Evolutionary conservation across 306 rosid genomes (phyloP), one percentile per base, ranked within the genome.

Genomic region (Leucaena leucocephala): DNA sequence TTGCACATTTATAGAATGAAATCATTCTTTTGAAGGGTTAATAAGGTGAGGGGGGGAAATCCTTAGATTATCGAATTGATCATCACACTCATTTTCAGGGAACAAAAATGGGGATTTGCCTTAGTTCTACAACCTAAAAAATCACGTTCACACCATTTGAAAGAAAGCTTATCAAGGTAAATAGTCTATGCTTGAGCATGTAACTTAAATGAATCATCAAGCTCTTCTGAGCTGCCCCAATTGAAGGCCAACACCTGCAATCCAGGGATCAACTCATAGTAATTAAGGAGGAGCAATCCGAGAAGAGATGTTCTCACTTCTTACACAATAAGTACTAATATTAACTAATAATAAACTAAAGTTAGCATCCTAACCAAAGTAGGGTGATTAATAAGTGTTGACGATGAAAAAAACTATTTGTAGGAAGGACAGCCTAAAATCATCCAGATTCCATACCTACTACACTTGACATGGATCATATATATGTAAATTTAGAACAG

Each of bases 191-290:
- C 54, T 15, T 49, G n/a, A 49, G 54, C 54, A 49, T 49, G 54
- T 15, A 49, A 49, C 16, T 49, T 49, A 5, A 49, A n/a, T 49
- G 54, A 13, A 15, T 14, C 54, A 49, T 49, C 54, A 49, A 49
- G n/a, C 54, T 49, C 45, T 66, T 17, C 71, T 66, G 71, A 66
- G 12, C 7, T 66, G 49, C 71, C 27, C n/a, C 71, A 66, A 39
- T 66, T 39, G 12, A 4, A 17, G 49, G 71, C 49, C 12, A 39
- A 39, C 46, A 66, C 49, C 13, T 38, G 22, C 33, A 16, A 66
- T 39, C 48, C 71, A 8, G 45, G 13, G 44, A 38, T 40, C 48
- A n/a, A 17, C 33, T 64, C 22, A 39, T 2, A 39, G 34, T 39
- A 38, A 40, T 66, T 40, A 39, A 17, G 34, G 12, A 38, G 49